Percentiles rank a stretch among this genome's conserved stretches.
Conservation (phyloP, 805 yeast genomes). For the Pichia gijzeniarum region DNA sequence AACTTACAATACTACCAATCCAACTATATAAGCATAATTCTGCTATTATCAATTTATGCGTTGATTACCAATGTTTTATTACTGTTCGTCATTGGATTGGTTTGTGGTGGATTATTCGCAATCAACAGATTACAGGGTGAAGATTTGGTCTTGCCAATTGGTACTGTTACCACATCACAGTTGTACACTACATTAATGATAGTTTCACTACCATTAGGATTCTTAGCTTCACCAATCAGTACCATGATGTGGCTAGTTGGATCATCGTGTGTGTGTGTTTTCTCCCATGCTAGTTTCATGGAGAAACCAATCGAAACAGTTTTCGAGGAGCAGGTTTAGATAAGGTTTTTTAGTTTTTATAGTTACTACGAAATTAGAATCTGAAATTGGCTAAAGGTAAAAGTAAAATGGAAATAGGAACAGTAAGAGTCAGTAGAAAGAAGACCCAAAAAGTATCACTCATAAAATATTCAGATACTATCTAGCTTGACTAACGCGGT, state of each 20-base stretch:
- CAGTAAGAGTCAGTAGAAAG: slow-evolving; percentile 29
- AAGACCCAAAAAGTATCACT: slow-evolving; percentile 34
- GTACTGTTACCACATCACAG: slow-evolving; percentile 72
- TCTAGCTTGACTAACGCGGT: slow-evolving; percentile 37
- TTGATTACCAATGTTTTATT: slow-evolving; percentile 79
- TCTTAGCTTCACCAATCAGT: slow-evolving; percentile 45
- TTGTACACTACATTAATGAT: slow-evolving; percentile 82
- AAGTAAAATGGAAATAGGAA: background rate
- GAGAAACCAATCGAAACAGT: slow-evolving; percentile 98
- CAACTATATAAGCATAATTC: slow-evolving; percentile 73
- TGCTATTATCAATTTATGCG: slow-evolving; percentile 72
- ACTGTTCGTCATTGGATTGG: slow-evolving; percentile 73
- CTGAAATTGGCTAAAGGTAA: background rate
- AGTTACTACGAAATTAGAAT: background rate
- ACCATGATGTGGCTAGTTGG: slow-evolving; percentile 96
- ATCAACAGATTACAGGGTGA: slow-evolving; percentile 76
- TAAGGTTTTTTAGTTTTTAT: background rate
- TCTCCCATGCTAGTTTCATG: slow-evolving; percentile 88
- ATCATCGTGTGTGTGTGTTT: slow-evolving; percentile 77
- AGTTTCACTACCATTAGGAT: slow-evolving; percentile 46
- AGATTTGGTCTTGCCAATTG: slow-evolving; percentile 73
- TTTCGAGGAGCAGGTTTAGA: slow-evolving; percentile 64
- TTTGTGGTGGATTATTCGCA: slow-evolving; percentile 68
- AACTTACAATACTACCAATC: slow-evolving; percentile 84
- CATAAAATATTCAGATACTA: slow-evolving; percentile 36